phyloP scores from a whole-genome alignment of 208 protist genomes.

The Porcisia hertigi region DNA sequence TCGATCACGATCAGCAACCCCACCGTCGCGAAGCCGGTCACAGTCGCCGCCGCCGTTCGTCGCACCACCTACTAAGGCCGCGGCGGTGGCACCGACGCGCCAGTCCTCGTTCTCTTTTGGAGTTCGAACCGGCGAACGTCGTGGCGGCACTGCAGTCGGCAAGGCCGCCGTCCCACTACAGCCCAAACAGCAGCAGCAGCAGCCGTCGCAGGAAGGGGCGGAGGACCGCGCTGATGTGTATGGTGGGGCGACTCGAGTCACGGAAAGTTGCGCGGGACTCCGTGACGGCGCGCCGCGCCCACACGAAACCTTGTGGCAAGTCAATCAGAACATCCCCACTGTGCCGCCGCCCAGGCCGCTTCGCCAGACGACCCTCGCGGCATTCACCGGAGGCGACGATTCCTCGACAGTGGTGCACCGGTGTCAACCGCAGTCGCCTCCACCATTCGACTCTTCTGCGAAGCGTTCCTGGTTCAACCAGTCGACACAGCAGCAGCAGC shows the following conservation, averaged over 20 bases:
- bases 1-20: slow-evolving; percentile 8
- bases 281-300: not conserved
- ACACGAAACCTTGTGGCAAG: not conserved
- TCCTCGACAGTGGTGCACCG: not conserved
- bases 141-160: not conserved
- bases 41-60: slow-evolving; percentile 17
- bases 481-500: not conserved
- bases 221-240: not conserved
- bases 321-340: not conserved
- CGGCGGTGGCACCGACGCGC: not conserved
- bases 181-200: not conserved
- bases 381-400: not conserved
- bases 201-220: not conserved
- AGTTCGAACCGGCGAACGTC: slow-evolving; percentile 1
- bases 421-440: not conserved
- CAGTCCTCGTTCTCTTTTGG: slow-evolving; percentile 5
- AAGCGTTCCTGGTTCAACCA: slow-evolving; percentile 12
- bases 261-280: not conserved
- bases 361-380: slow-evolving; percentile 16
- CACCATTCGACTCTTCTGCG: not conserved
- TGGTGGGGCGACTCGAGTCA: not conserved
- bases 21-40: slow-evolving; percentile 9
- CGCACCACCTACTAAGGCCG: not conserved
- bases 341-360: slow-evolving; percentile 3
- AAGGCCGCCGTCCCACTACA: not conserved